Evolutionary conservation across 2,329 filamentous ascomycete species (phyloP).

Genomic region (Fusarium sp.): DNA sequence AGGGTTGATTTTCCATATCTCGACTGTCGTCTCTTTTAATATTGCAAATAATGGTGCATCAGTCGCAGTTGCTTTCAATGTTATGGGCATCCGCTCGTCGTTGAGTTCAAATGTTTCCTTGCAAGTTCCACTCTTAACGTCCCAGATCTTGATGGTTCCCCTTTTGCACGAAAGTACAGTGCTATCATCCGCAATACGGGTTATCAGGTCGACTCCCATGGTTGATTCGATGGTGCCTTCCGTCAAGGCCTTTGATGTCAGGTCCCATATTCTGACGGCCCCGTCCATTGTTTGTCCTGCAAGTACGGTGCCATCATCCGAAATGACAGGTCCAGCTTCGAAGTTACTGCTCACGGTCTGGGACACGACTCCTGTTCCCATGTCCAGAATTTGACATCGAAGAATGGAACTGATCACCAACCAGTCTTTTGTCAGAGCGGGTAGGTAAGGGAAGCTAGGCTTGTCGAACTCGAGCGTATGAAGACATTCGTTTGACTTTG

Average conservation of each 20-base stretch:
- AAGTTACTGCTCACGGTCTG: not conserved
- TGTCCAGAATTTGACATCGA: not conserved
- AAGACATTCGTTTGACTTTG: not conserved
- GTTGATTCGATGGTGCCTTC: fast-evolving
- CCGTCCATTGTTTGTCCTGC: not conserved
- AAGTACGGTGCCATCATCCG: not conserved
- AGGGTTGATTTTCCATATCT: not conserved
- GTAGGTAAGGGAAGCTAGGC: too few species aligned
- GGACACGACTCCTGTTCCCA: not conserved
- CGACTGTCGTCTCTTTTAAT: fast-evolving
- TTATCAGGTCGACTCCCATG: not conserved
- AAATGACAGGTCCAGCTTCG: not conserved
- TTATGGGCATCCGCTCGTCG: too few species aligned
- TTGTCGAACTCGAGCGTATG: not conserved
- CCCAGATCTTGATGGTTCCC: not conserved
- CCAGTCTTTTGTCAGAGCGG: not conserved
- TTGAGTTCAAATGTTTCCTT: not conserved
- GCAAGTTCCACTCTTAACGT: not conserved
- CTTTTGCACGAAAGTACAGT: not conserved
- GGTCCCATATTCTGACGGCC: not conserved
- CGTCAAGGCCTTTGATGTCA: not conserved
- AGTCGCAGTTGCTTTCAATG: not conserved
- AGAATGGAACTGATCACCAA: not conserved
- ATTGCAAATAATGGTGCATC: not conserved
- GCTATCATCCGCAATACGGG: fast-evolving